These are phyloP conservation scores for Rhododendron ferrugineum DNA, from an alignment of 148 eudicot species.

Conservation along the genomic window DNA sequence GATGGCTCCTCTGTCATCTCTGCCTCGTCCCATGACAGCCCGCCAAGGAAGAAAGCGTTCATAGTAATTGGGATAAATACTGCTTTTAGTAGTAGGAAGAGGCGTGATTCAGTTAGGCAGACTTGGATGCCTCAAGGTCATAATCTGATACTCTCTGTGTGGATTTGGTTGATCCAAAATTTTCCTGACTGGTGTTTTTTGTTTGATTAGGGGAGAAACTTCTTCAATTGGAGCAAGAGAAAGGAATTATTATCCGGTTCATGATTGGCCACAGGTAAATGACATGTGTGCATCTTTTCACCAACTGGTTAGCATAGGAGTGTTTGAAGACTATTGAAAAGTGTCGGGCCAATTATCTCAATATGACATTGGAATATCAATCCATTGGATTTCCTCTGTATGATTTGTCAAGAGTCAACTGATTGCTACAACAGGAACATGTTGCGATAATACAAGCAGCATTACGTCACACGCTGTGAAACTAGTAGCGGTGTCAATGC, in stretches of 20 bases:
- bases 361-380: neutral
- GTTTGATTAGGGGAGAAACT: constrained; percentile 64
- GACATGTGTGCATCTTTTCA: neutral
- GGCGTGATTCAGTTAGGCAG: constrained; percentile 89
- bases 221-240: constrained; percentile 68
- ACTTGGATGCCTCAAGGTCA: constrained; percentile 99
- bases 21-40: constrained; percentile 26
- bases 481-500: neutral
- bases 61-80: constrained; percentile 93
- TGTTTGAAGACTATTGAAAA: neutral
- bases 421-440: neutral
- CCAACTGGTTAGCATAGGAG: neutral
- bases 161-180: constrained; percentile 8
- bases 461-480: neutral
- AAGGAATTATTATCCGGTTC: constrained; percentile 84
- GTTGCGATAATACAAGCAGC: neutral
- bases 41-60: constrained; percentile 67
- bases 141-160: neutral
- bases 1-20: constrained; percentile 19
- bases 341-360: neutral
- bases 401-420: neutral
- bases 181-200: neutral
- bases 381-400: neutral
- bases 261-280: constrained; percentile 94
- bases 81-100: constrained; percentile 92